A percentile compares a stretch with the other conserved stretches of the same genome.
These are phyloP conservation scores for Petasospora fabianii DNA, from an alignment of 1,139 yeast genomes.

Conservation along the genomic window DNA sequence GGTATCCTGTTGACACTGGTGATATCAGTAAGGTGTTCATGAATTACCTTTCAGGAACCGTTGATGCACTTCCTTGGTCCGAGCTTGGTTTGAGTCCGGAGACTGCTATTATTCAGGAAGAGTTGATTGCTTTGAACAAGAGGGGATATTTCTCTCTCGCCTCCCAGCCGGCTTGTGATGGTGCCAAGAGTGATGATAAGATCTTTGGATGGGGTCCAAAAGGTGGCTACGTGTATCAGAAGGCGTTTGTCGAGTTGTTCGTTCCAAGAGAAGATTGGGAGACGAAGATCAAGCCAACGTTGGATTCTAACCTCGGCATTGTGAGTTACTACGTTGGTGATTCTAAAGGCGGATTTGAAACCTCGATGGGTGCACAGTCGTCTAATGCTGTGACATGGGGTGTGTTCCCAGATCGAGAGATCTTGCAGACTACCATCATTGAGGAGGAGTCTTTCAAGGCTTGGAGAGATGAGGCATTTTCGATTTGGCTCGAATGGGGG, in stretches of 20 bases:
- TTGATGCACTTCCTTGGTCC: slow-evolving; percentile 87
- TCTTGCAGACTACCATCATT: slow-evolving; percentile 87
- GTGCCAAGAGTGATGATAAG: slow-evolving; percentile 70
- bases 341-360: slow-evolving; percentile 48
- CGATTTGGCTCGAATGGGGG: slow-evolving; percentile 91
- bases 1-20: slow-evolving; percentile 58
- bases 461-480: slow-evolving; percentile 96
- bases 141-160: slow-evolving; percentile 83
- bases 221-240: slow-evolving; percentile 86
- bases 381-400: slow-evolving; percentile 96
- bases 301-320: slow-evolving; percentile 40
- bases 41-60: slow-evolving; percentile 69
- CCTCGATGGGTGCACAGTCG: slow-evolving; percentile 51
- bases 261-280: slow-evolving; percentile 71
- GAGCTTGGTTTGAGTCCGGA: slow-evolving; percentile 83
- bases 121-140: slow-evolving; percentile 71
- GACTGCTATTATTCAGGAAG: slow-evolving; percentile 90
- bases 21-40: slow-evolving; percentile 72
- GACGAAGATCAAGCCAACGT: slow-evolving; percentile 44
- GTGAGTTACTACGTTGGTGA: slow-evolving; percentile 75
- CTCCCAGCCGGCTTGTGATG: slow-evolving; percentile 92
- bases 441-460: slow-evolving; percentile 85
- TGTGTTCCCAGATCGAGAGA: slow-evolving; percentile 90
- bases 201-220: slow-evolving; percentile 97
- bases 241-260: slow-evolving; percentile 89